These are phyloP conservation scores for Ophiostoma triangulosporum DNA, from an alignment of 2,329 filamentous ascomycete species.

Conservation along the genomic window DNA sequence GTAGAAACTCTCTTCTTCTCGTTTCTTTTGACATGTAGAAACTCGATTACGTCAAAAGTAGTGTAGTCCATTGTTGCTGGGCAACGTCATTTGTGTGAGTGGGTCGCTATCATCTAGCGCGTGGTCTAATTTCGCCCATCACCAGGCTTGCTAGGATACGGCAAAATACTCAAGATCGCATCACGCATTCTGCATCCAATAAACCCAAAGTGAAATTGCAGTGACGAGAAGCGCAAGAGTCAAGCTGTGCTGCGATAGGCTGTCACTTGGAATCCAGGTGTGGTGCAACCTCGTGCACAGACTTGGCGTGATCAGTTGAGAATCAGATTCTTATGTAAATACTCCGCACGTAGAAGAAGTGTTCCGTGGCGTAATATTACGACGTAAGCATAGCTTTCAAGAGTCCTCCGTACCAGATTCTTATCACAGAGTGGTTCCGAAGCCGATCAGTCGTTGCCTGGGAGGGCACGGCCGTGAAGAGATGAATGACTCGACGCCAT, in stretches of 20 bases:
- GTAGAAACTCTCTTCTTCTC: not conserved
- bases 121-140: conserved; percentile 2
- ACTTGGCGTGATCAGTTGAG: not conserved
- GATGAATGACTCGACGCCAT: not conserved
- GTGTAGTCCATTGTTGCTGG: not conserved
- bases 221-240: not conserved
- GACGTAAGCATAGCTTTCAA: too few species aligned
- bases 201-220: too few species aligned
- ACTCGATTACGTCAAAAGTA: not conserved
- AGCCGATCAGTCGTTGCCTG: not conserved
- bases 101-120: not conserved
- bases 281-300: not conserved
- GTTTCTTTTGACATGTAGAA: too few species aligned
- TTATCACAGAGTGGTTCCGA: not conserved
- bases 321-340: too few species aligned
- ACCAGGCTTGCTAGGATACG: not conserved
- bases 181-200: too few species aligned
- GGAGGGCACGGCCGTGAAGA: not conserved
- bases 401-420: too few species aligned
- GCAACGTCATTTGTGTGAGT: not conserved
- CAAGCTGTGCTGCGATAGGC: not conserved
- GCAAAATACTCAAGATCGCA: too few species aligned
- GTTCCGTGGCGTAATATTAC: too few species aligned
- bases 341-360: too few species aligned
- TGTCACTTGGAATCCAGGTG: not conserved